phyloP scores from a whole-genome alignment of 2,329 filamentous ascomycete species.

The Colletotrichum simmondsii region DNA sequence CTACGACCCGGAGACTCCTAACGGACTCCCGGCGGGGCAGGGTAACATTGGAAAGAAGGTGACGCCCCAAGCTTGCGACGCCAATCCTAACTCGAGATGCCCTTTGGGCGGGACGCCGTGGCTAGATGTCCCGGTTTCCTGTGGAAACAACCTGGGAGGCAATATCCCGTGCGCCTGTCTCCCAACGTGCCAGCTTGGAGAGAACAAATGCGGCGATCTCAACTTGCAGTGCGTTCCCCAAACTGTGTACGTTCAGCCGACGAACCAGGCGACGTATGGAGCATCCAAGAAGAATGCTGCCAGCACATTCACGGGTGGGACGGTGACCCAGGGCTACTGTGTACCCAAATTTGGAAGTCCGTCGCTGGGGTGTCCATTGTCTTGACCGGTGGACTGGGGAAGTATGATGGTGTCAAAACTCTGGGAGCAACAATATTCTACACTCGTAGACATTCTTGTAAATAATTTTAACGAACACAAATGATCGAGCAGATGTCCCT shows the following conservation, averaged over 20 bases:
- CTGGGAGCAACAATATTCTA: not conserved
- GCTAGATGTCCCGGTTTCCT: not conserved
- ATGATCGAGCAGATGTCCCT: too few relatives aligned
- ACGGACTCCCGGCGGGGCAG: slow-evolving; percentile 9
- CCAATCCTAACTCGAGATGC: not conserved
- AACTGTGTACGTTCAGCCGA: not conserved
- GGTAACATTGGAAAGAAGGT: not conserved
- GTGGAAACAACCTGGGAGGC: too few relatives aligned
- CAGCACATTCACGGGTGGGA: not conserved
- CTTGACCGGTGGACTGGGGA: too few relatives aligned
- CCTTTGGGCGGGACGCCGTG: not conserved
- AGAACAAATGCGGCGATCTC: not conserved
- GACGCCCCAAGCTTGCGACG: not conserved
- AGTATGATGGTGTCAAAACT: not conserved
- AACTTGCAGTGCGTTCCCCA: not conserved
- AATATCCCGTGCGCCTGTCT: not conserved
- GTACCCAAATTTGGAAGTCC: not conserved
- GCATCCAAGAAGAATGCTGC: not conserved
- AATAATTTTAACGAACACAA: not conserved
- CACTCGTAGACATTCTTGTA: not conserved
- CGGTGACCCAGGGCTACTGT: not conserved
- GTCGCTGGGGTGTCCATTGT: not conserved
- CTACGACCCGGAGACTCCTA: not conserved
- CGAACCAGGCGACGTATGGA: not conserved
- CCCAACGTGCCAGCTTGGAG: not conserved